Conservation (phyloP, 2,329 filamentous ascomycete species). For the Dactylonectria macrodidyma region DNA sequence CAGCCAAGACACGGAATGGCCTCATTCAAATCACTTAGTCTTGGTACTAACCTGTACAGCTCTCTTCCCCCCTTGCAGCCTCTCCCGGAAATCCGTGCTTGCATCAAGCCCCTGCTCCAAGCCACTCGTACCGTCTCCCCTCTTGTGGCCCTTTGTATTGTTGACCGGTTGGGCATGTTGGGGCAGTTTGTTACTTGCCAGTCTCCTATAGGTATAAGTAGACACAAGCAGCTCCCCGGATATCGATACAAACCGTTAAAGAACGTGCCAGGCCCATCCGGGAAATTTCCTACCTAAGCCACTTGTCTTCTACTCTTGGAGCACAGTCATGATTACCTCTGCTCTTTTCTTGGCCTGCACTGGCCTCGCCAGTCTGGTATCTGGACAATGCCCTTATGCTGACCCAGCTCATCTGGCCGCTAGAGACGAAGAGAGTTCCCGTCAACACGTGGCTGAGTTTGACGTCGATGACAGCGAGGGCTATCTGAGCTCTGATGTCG, state of each 20-base stretch:
- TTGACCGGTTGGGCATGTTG: constrained; percentile 9
- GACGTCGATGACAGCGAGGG: constrained; percentile 68
- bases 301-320: background rate
- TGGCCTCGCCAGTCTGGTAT: constrained; percentile 46
- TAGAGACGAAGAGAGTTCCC: constrained; percentile 49
- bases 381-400: constrained; percentile 54
- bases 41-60: constrained; percentile 21
- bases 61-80: constrained; percentile 14
- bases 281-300: background rate
- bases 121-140: constrained; percentile 1
- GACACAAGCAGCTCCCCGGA: background rate
- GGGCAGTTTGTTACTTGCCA: background rate
- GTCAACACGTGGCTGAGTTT: constrained; percentile 52
- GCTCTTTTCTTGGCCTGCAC: constrained; percentile 43
- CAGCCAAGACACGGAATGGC: constrained; percentile 26
- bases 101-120: constrained; percentile 16
- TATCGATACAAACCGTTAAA: background rate
- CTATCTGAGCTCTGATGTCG: constrained; percentile 76
- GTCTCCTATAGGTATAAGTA: constrained; percentile 35
- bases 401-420: constrained; percentile 45
- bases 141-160: constrained; percentile 12
- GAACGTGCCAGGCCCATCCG: background rate
- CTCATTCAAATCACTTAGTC: constrained; percentile 19
- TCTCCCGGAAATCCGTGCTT: constrained; percentile 22
- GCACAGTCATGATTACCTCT: constrained; percentile 46